Conservation (phyloP, 345 rosid genomes). For the Cochlearia excelsa region DNA sequence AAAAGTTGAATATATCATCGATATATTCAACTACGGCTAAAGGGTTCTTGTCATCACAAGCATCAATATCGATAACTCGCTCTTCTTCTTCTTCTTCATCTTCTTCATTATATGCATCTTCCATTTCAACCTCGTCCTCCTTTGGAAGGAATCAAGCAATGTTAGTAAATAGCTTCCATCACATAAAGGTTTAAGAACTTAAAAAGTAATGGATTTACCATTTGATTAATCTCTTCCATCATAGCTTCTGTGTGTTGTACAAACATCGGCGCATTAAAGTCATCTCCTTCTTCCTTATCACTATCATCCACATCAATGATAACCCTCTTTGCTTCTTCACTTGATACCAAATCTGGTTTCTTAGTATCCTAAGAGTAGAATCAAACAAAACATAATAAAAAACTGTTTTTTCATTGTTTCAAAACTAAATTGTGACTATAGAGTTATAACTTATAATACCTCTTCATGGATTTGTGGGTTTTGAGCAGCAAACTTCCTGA, state of each 20-base stretch:
- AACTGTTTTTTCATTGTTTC: slow-evolving; percentile 3
- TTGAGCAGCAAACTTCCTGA: slow-evolving; percentile 78
- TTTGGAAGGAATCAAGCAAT: slow-evolving; percentile 22
- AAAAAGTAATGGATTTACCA: slow-evolving; percentile 43
- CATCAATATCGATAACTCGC: slow-evolving; percentile 53
- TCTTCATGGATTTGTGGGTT: slow-evolving; percentile 46
- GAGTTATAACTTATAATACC: slow-evolving; percentile 30
- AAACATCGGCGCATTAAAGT: slow-evolving; percentile 60
- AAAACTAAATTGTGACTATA: slow-evolving; percentile 18
- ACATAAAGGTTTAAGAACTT: not conserved
- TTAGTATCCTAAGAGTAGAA: slow-evolving; percentile 43
- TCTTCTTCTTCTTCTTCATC: slow-evolving; percentile 27
- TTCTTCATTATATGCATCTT: slow-evolving; percentile 46
- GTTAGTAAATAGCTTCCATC: slow-evolving; percentile 1
- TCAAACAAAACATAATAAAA: not conserved
- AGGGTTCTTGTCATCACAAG: slow-evolving; percentile 56
- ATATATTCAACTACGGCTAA: slow-evolving; percentile 79
- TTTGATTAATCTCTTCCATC: slow-evolving; percentile 72
- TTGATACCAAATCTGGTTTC: slow-evolving; percentile 39
- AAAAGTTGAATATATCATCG: slow-evolving; percentile 57
- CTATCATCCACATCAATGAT: slow-evolving; percentile 49
- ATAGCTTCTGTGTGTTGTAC: slow-evolving; percentile 83
- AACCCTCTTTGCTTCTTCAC: slow-evolving; percentile 40
- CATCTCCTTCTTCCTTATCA: slow-evolving; percentile 26
- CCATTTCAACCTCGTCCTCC: slow-evolving; percentile 80